Percentiles rank a stretch among this genome's conserved stretches.
Evolutionary conservation across 805 yeast species (phyloP).

Genomic region (Metschnikowia kunwiensis): DNA sequence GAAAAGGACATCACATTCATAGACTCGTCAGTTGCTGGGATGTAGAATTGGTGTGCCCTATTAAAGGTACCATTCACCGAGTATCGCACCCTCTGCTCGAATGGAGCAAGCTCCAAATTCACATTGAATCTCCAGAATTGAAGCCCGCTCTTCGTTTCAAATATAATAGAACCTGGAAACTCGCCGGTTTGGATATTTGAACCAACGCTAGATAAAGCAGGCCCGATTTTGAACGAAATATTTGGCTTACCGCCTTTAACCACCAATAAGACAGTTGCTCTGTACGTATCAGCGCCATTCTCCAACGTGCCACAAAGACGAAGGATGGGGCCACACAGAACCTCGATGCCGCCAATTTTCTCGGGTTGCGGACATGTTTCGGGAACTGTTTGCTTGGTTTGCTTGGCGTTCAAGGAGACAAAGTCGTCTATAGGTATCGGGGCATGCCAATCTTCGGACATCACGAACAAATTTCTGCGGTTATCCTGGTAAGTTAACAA

Average conservation of each 20-base stretch:
- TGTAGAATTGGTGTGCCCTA: constrained; percentile 46
- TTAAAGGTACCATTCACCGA: constrained; percentile 42
- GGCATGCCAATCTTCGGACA: constrained; percentile 19
- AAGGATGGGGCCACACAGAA: constrained; percentile 75
- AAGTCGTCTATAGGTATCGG: constrained; percentile 31
- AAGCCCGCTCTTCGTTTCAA: constrained; percentile 42
- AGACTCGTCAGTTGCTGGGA: constrained; percentile 62
- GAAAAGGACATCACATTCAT: constrained; percentile 84
- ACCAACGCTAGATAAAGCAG: constrained; percentile 21
- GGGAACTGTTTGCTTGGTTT: constrained; percentile 25
- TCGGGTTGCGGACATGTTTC: constrained; percentile 27
- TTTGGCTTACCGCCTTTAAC: constrained; percentile 42
- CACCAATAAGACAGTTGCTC: constrained; percentile 70
- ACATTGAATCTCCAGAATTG: constrained; percentile 68
- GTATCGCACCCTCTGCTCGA: constrained; percentile 66
- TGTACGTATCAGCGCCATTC: constrained; percentile 45
- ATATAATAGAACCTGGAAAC: constrained; percentile 46
- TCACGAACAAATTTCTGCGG: too few species aligned
- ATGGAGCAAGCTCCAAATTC: constrained; percentile 42
- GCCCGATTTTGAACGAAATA: constrained; percentile 37
- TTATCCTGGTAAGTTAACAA: too few species aligned
- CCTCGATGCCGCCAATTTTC: constrained; percentile 35
- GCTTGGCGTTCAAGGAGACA: constrained; percentile 24
- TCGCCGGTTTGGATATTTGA: constrained; percentile 32
- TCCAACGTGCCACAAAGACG: constrained; percentile 65